Conservation (phyloP, 306 rosid species). For the Casuarina equisetifolia region DNA sequence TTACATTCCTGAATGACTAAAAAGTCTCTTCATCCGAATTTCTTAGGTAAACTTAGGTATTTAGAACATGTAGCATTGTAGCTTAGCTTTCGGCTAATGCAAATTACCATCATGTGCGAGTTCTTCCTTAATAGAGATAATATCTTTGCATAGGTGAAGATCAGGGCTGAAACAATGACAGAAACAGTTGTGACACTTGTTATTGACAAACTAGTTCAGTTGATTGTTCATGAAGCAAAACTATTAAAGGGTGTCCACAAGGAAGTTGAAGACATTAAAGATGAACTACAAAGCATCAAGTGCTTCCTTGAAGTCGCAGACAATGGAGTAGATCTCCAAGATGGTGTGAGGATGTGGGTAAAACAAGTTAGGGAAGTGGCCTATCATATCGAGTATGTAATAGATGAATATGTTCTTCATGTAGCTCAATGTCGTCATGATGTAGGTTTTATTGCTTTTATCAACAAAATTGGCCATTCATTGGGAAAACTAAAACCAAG, state of each 20-base stretch:
- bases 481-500: conserved; percentile 1
- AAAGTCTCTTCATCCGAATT: neutral
- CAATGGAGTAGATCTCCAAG: neutral
- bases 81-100: too few species aligned
- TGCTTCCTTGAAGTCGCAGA: conserved; percentile 16
- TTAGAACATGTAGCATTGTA: too few species aligned
- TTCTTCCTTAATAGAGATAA: neutral
- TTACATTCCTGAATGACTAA: neutral
- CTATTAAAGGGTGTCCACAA: neutral
- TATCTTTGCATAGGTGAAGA: neutral
- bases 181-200: conserved; percentile 8
- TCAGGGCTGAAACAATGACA: neutral
- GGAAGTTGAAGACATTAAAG: conserved; percentile 1
- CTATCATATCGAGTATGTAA: conserved; percentile 7
- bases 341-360: conserved; percentile 5
- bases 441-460: neutral
- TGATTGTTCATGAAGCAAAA: conserved; percentile 7
- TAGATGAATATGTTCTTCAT: neutral
- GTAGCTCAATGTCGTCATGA: neutral
- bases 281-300: neutral
- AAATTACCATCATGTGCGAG: too few species aligned
- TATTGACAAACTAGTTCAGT: neutral
- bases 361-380: conserved; percentile 3
- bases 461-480: neutral
- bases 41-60: too few species aligned